phyloP scores from a whole-genome alignment of 257 asterid species.

The Jasminum sambac region DNA sequence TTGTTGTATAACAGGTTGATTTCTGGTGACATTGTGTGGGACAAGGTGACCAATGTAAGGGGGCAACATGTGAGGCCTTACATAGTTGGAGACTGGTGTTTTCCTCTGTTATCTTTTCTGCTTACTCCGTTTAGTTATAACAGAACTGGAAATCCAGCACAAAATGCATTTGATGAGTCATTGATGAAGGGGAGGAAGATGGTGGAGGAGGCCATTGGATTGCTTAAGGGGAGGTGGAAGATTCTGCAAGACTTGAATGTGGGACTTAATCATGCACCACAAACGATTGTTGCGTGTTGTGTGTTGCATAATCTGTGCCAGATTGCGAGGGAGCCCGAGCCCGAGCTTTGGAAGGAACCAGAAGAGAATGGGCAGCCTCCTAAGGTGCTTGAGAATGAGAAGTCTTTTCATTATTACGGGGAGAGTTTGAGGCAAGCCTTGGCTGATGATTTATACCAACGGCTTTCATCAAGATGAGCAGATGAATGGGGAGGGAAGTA shows the following conservation, averaged over 20 bases:
- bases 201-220: constrained; percentile 90
- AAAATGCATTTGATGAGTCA: constrained; percentile 87
- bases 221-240: constrained; percentile 97
- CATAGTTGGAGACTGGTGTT: constrained; percentile 88
- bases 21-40: constrained; percentile 87
- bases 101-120: constrained; percentile 80
- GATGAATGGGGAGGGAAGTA: not conserved
- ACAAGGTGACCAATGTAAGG: constrained; percentile 66
- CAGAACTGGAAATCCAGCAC: constrained; percentile 68
- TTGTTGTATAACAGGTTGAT: constrained; percentile 74
- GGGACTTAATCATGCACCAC: constrained; percentile 90
- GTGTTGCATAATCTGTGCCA: constrained; percentile 97
- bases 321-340: constrained; percentile 96
- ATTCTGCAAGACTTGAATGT: constrained; percentile 87
- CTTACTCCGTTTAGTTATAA: constrained; percentile 76
- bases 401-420: constrained; percentile 67
- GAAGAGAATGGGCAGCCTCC: constrained; percentile 86
- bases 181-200: constrained; percentile 66
- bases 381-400: constrained; percentile 79
- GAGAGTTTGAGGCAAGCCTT: constrained; percentile 76
- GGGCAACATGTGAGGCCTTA: constrained; percentile 91
- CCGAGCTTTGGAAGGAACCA: constrained; percentile 94
- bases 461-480: constrained; percentile 76
- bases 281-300: constrained; percentile 92
- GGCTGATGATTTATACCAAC: constrained; percentile 90